These are phyloP conservation scores for Cladophialophora psammophila DNA, from an alignment of 2,329 filamentous ascomycete species.

Conservation along the genomic window DNA sequence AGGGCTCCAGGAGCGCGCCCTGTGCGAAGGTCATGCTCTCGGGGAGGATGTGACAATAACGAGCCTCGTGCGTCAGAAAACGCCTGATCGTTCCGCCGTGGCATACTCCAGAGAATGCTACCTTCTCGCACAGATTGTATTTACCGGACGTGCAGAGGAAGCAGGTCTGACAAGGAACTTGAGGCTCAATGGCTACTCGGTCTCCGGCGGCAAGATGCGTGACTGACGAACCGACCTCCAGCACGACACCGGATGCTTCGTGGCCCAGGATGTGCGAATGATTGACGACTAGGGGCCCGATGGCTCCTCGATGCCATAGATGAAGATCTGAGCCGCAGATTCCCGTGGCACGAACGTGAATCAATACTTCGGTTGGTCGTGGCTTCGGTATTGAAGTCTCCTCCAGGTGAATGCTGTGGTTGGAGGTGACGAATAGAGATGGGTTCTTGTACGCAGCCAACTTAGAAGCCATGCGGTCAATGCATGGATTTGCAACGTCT, in stretches of 20 bases:
- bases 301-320: conserved; percentile 48
- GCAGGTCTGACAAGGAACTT: conserved; percentile 47
- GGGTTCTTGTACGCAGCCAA: conserved; percentile 53
- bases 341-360: conserved; percentile 53
- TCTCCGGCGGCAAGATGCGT: conserved; percentile 42
- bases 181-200: conserved; percentile 47
- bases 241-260: conserved; percentile 44
- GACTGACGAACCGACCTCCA: conserved; percentile 40
- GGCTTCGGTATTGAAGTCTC: conserved; percentile 66
- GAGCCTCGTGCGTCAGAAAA: conserved; percentile 68
- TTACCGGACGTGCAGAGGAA: conserved; percentile 46
- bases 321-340: conserved; percentile 54
- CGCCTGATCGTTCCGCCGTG: conserved; percentile 67
- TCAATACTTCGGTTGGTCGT: conserved; percentile 50
- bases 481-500: background rate
- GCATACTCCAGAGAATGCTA: conserved; percentile 68
- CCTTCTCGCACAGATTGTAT: conserved; percentile 60
- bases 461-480: background rate
- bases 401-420: conserved; percentile 64
- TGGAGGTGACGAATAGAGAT: conserved; percentile 66
- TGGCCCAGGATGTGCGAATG: conserved; percentile 63
- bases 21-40: conserved; percentile 64
- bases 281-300: conserved; percentile 63
- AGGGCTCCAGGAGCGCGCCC: conserved; percentile 69
- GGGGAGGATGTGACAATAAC: conserved; percentile 65